These are phyloP conservation scores for Aspergillus coremiiformis DNA, from an alignment of 495 filamentous ascomycete genomes.

Conservation along the genomic window DNA sequence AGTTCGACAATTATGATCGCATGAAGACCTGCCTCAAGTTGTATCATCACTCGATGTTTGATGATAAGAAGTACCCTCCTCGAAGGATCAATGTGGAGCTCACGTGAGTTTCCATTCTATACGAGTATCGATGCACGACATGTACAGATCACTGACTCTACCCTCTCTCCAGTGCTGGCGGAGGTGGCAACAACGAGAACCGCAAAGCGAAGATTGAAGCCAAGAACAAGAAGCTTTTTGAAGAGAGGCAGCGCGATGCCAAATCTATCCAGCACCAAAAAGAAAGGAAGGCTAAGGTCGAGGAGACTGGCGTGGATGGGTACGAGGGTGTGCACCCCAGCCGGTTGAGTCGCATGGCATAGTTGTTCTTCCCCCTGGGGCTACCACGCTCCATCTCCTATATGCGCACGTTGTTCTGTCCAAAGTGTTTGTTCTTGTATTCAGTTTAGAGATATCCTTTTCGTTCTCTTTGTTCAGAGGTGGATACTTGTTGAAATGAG, in stretches of 20 bases:
- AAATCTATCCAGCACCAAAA: constrained; percentile 46
- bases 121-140: neutral
- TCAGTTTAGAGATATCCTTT: constrained; percentile 14
- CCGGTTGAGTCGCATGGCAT: constrained; percentile 43
- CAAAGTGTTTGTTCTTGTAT: constrained; percentile 2
- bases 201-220: constrained; percentile 67
- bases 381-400: neutral
- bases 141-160: neutral
- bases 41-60: constrained; percentile 80
- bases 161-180: constrained; percentile 49
- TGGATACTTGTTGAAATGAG: neutral
- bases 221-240: constrained; percentile 84
- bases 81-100: constrained; percentile 88
- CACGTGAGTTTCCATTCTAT: constrained; percentile 48
- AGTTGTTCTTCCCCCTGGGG: neutral
- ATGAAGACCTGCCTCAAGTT: constrained; percentile 90
- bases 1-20: constrained; percentile 80
- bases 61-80: constrained; percentile 53
- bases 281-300: constrained; percentile 31
- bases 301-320: constrained; percentile 24
- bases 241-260: constrained; percentile 58
- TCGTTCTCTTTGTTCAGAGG: constrained; percentile 8
- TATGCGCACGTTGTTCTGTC: neutral
- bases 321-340: constrained; percentile 52
- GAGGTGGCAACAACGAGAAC: constrained; percentile 68